Evolutionary conservation across 2,329 filamentous ascomycete species (phyloP), one percentile per base, ranked within the genome.

Genomic region (Aspergillus persii): DNA sequence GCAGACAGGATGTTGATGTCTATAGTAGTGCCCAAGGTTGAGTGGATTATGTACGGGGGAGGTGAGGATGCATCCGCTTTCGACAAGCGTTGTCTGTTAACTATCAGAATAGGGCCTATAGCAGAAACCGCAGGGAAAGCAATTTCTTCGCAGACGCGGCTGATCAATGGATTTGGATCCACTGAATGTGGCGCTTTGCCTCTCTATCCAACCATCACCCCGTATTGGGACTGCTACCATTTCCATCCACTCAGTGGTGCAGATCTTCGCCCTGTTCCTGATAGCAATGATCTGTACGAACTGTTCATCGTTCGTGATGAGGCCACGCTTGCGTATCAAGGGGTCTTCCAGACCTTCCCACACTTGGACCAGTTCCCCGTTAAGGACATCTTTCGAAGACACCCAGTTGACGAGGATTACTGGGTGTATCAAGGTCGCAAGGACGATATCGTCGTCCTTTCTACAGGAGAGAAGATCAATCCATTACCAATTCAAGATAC

Each of bases 391-490:
- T 69, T 58, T 48, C 31, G 36, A 5, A 50, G 39, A 0, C 67
- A 69, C 49, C 61, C 65, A 2, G 55, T 47, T 2, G 54, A 57
- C 18, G 30, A 61, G 8, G 33, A 66, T n/a, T 56, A 59, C 50
- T 66, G 65, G 66, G 50, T 30, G 1, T 65, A 61, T 26, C 30
- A 53, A 39, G 59, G 59, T 15, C 63, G 59, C n/a, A 50, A 47
- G 4, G 69, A 71, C 52, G 68, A 71, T 55, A 58, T 69, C 30
- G 64, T 71, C n/a, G 68, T 69, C 1, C 62, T 71, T 18, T 64
- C 60, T 1, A 71, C 58, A 15, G 68, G 68, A 2, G 66, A 71
- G 50, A 71, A 71, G 41, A 54, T 64, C 12, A 71, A 70, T 41
- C 68, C 68, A 2, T 56, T 62, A 1, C 49, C 58, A 3, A 58